Percentiles rank a stretch among this genome's conserved stretches.
Evolutionary conservation across 257 asterid species (phyloP).

Genomic region (Oldenlandia corymbosa): DNA sequence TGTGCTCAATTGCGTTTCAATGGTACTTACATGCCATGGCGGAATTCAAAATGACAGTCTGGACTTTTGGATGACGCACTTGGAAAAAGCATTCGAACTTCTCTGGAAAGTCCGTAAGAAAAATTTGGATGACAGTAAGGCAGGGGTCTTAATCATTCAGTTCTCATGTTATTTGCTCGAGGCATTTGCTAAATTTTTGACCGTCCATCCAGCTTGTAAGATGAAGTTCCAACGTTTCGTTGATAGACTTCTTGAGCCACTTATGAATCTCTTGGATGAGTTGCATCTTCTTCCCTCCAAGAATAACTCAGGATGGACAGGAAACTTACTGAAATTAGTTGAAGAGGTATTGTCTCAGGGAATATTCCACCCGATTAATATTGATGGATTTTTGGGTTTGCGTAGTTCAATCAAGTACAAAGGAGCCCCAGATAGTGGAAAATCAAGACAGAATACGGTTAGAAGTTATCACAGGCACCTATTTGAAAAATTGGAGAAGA

Average conservation of each 20-base stretch:
- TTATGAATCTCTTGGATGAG: conserved; percentile 47
- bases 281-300: conserved; percentile 30
- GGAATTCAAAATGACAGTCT: conserved; percentile 67
- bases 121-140: conserved; percentile 42
- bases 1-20: conserved; percentile 52
- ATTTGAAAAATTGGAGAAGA: conserved; percentile 72
- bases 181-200: conserved; percentile 72
- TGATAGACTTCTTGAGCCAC: conserved; percentile 73
- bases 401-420: conserved; percentile 49
- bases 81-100: conserved; percentile 45
- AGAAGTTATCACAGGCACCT: conserved; percentile 86
- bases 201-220: conserved; percentile 70
- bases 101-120: conserved; percentile 32
- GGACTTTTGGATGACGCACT: conserved; percentile 58
- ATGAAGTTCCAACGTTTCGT: conserved; percentile 59
- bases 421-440: conserved; percentile 38
- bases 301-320: conserved; percentile 36
- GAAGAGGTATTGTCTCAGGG: conserved; percentile 82
- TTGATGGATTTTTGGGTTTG: conserved; percentile 67
- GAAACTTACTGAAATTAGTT: conserved; percentile 37
- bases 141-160: conserved; percentile 38
- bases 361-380: conserved; percentile 73
- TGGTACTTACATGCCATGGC: conserved; percentile 64
- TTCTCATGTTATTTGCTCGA: conserved; percentile 54
- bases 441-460: conserved; percentile 39